These are phyloP conservation scores for Dioscorea dumetorum DNA, from an alignment of 106 monocot species.

Conservation along the genomic window DNA sequence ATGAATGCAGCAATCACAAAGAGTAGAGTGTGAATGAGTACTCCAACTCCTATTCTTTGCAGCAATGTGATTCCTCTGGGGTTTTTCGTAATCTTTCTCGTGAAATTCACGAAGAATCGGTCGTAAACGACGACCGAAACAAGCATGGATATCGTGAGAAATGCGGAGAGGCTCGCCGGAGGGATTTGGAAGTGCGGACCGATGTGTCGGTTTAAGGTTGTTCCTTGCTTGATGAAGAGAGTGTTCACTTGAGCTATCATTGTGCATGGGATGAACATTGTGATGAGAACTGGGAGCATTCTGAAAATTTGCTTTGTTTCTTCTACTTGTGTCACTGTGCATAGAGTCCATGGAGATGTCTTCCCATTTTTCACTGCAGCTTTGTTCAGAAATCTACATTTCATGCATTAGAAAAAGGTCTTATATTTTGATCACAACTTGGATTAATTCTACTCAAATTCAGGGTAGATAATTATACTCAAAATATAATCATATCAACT, in stretches of 20 bases:
- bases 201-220: slow-evolving; percentile 13
- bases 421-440: no score
- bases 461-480: no score
- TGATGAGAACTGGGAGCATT: slow-evolving; percentile 12
- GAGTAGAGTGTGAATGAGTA: slow-evolving; percentile 27
- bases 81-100: slow-evolving; percentile 26
- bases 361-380: slow-evolving; percentile 35
- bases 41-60: slow-evolving; percentile 28
- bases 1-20: slow-evolving; percentile 28
- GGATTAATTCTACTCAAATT: no score
- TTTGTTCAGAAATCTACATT: slow-evolving; percentile 40
- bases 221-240: slow-evolving; percentile 26
- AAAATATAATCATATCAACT: no score
- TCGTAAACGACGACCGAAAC: slow-evolving; percentile 36
- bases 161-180: slow-evolving; percentile 9
- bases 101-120: slow-evolving; percentile 22
- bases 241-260: slow-evolving; percentile 23
- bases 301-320: slow-evolving; percentile 28
- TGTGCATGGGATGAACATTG: slow-evolving; percentile 11
- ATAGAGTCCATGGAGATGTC: slow-evolving; percentile 15
- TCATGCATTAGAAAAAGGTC: no score
- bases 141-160: slow-evolving; percentile 58
- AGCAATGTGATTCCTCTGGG: slow-evolving; percentile 56
- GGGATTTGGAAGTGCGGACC: slow-evolving; percentile 18
- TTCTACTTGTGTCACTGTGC: slow-evolving; percentile 23